Evolutionary conservation across 768 basidiomycete species (phyloP).

Genomic region (Crepidotus variabilis): DNA sequence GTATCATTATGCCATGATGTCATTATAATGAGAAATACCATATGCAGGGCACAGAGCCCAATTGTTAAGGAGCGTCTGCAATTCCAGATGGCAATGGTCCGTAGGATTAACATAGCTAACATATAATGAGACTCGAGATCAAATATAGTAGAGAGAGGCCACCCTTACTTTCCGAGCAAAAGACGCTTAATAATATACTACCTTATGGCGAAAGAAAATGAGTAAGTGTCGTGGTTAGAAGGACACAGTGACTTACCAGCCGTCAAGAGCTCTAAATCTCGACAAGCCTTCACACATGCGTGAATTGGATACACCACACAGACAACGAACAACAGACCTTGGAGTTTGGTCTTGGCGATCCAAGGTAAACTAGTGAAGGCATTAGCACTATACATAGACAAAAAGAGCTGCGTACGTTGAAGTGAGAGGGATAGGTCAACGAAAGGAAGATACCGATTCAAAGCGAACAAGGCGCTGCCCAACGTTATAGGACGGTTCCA

Average conservation of each 20-base stretch:
- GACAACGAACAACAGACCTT: neutral
- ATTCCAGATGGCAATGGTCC: neutral
- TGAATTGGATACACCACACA: neutral
- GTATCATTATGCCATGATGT: no score
- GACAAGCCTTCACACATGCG: neutral
- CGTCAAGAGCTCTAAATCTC: neutral
- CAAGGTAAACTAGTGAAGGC: neutral
- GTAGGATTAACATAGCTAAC: neutral
- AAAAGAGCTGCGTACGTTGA: neutral
- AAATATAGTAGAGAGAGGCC: neutral
- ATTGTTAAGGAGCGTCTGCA: neutral
- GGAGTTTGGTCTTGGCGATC: neutral
- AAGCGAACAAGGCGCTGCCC: neutral
- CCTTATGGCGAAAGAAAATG: neutral
- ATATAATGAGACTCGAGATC: neutral
- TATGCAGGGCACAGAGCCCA: neutral
- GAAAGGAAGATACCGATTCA: constrained; percentile 4
- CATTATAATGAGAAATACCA: neutral
- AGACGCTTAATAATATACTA: neutral
- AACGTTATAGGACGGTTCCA: neutral
- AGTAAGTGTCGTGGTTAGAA: neutral
- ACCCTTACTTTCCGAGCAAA: neutral
- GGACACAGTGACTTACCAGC: neutral
- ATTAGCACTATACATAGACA: neutral
- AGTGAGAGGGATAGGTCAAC: neutral